Evolutionary conservation across 2,329 filamentous ascomycete species (phyloP).

Genomic region (Onygena corvina): DNA sequence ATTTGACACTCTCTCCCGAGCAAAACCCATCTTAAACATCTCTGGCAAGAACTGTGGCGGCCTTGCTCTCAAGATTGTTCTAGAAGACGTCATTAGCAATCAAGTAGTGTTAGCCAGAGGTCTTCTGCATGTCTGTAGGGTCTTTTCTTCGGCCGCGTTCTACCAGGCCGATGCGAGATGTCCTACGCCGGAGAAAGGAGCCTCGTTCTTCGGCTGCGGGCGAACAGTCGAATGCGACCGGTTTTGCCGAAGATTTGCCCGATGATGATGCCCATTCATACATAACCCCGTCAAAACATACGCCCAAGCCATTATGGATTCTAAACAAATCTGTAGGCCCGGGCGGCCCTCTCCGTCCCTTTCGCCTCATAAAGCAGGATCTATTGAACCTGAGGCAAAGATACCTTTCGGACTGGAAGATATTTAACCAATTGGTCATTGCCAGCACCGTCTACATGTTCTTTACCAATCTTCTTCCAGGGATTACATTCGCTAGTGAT

Average conservation of each 20-base stretch:
- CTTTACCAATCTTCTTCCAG: constrained; percentile 54
- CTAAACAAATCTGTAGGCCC: constrained; percentile 17
- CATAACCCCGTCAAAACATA: constrained; percentile 30
- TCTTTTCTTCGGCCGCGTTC: not conserved
- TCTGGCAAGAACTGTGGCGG: not conserved
- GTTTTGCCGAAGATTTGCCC: not conserved
- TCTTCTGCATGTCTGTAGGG: not conserved
- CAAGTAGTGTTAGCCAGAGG: not conserved
- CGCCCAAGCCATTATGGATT: constrained; percentile 15
- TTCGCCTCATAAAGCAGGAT: constrained; percentile 44
- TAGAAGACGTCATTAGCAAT: not conserved
- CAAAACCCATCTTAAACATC: not conserved
- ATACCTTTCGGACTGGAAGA: constrained; percentile 43
- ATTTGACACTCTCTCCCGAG: no score
- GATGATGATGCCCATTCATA: constrained; percentile 26
- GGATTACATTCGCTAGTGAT: constrained; percentile 56
- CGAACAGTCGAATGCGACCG: not conserved
- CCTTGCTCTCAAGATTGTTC: not conserved
- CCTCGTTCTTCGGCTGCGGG: not conserved
- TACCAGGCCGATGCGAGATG: not conserved
- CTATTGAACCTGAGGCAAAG: constrained; percentile 35
- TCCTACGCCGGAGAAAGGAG: constrained; percentile 3
- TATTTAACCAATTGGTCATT: constrained; percentile 53
- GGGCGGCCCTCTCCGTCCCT: constrained; percentile 39
- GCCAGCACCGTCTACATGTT: constrained; percentile 55